Evolutionary conservation across 495 filamentous ascomycete species (phyloP).

Genomic region (Achaetomiella virescens): DNA sequence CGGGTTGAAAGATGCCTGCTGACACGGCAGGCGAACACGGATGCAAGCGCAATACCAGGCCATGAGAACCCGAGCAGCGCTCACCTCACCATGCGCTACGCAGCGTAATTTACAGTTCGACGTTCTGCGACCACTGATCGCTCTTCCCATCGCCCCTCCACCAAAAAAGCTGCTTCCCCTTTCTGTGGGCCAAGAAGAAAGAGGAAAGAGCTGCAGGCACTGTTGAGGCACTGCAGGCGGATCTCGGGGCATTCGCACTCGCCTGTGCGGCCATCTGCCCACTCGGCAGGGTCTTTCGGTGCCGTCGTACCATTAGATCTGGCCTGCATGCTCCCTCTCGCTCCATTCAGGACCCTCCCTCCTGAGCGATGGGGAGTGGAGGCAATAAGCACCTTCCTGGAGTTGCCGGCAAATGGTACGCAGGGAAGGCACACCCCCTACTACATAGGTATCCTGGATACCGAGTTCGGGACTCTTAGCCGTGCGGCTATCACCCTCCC

Average conservation of each 20-base stretch:
- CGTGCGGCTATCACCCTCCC: constrained; percentile 38
- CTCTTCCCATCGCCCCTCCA: not conserved
- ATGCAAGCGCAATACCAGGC: constrained; percentile 3
- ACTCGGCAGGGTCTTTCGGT: not conserved
- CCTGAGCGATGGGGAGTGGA: not conserved
- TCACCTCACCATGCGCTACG: not conserved
- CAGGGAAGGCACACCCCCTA: no score
- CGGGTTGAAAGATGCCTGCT: not conserved
- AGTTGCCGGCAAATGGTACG: not conserved
- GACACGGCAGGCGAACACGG: not conserved
- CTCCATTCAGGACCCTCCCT: not conserved
- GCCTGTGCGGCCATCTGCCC: not conserved
- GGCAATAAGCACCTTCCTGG: not conserved
- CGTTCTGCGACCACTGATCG: not conserved
- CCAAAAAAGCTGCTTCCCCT: not conserved
- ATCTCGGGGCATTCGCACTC: not conserved
- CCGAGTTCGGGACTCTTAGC: constrained; percentile 17
- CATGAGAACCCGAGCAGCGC: not conserved
- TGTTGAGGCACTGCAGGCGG: constrained; percentile 10
- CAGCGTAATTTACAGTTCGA: constrained; percentile 1
- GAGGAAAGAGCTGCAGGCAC: constrained; percentile 10
- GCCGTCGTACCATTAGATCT: not conserved
- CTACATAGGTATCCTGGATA: not conserved
- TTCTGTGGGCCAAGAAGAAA: constrained; percentile 2
- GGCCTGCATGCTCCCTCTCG: not conserved